Percentiles rank a stretch among this genome's conserved stretches.
These are phyloP conservation scores for Actinomucor elegans DNA, from an alignment of 371 early-diverging fungal genomes.

Conservation along the genomic window DNA sequence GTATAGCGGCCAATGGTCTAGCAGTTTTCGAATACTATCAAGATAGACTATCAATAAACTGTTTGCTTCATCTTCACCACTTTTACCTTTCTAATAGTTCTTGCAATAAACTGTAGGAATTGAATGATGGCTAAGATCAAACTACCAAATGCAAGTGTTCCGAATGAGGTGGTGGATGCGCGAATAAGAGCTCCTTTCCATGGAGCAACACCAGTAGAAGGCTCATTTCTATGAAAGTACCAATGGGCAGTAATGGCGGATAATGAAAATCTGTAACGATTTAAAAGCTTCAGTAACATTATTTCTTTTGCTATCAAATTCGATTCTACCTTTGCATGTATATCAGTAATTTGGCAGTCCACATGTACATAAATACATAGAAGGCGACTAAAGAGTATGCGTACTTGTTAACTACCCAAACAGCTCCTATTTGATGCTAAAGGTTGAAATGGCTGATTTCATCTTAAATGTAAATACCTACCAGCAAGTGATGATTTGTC, in stretches of 20 bases:
- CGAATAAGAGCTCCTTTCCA: slow-evolving; percentile 46
- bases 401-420: slow-evolving; percentile 58
- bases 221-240: slow-evolving; percentile 69
- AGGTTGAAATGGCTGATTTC: too few species aligned
- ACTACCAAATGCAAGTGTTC: slow-evolving; percentile 69
- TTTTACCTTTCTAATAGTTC: slow-evolving; percentile 50
- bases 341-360: slow-evolving; percentile 70
- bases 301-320: too few species aligned
- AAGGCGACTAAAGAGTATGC: slow-evolving; percentile 53
- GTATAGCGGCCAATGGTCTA: slow-evolving; percentile 28
- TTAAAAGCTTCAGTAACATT: not conserved
- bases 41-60: not conserved
- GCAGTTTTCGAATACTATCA: slow-evolving; percentile 29
- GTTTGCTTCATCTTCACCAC: too few species aligned
- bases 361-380: slow-evolving; percentile 72
- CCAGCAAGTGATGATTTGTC: slow-evolving; percentile 10
- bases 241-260: slow-evolving; percentile 76
- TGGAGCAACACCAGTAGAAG: slow-evolving; percentile 34
- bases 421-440: slow-evolving; percentile 12
- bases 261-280: slow-evolving; percentile 50
- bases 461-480: too few species aligned
- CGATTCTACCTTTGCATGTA: slow-evolving; percentile 72
- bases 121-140: slow-evolving; percentile 67
- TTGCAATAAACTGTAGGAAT: slow-evolving; percentile 46
- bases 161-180: slow-evolving; percentile 67